Base-by-base conservation (phyloP, 2,329 filamentous ascomycete species). In the Zymoseptoria brevis region DNA sequence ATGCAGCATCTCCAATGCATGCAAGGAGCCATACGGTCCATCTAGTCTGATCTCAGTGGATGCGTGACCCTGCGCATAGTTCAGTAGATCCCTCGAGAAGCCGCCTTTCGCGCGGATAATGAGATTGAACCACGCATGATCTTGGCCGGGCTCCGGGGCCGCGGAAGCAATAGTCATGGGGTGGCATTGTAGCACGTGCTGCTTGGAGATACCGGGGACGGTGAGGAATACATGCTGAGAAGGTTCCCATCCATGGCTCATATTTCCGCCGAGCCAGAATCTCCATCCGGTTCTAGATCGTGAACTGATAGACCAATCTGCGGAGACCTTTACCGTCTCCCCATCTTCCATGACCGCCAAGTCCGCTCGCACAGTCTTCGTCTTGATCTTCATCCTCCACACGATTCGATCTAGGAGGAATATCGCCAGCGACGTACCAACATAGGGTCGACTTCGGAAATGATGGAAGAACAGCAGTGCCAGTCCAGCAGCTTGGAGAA, bases 101-200 rank as follows among this genome's bases (percentile, higher is more conserved):
- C 85, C 84, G 51, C 78, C 71, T 63, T 83, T 80, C 4, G 81
- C 79, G 61, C 85, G 80, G 61, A 87, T 81, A 26, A 87, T 76
- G 11, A 88, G 78, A 11, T 77, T 76, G 61, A 87, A 73, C 74
- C 76, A 81, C 3, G 79, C 80, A 62, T 82, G 78, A 11, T 67
- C 63, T n/a, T 73, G 62, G 22, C 59, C 59, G 9, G 26, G 49
- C 50, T 35, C 56, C 2, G 82, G 81, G 8, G 83, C 83, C 0
- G 80, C 78, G 2, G 84, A 87, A 16, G 84, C 81, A 57, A 88
- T 86, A 8, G 84, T 87, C 71, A 87, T 87, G 0, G 85, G 85
- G 67, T 88, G 85, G 0, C 84, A 78, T 71, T 87, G 85, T 1
- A 86, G 68, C 2, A 73, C 67, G 66, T 86, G 80, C 57, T 75